A percentile compares a stretch with the other conserved stretches of the same genome.
Evolutionary conservation across 768 basidiomycete species (phyloP).

Genomic region (Guyanaporus albipodus): DNA sequence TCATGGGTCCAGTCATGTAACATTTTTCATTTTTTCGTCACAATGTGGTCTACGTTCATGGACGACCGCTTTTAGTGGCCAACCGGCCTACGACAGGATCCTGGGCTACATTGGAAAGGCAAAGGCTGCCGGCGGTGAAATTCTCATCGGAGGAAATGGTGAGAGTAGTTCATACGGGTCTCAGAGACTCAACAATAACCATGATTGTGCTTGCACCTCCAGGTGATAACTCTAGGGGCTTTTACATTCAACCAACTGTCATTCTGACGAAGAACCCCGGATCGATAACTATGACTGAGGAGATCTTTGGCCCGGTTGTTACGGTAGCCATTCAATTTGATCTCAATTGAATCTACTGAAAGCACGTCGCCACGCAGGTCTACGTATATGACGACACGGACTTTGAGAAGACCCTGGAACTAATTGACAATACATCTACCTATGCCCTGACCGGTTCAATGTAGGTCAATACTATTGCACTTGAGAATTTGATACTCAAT

Average conservation of each 20-base stretch:
- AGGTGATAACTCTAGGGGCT: conserved; percentile 90
- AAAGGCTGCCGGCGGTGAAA: conserved; percentile 83
- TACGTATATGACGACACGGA: conserved; percentile 87
- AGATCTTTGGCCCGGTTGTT: conserved; percentile 95
- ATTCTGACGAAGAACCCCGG: conserved; percentile 90
- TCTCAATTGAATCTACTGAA: not conserved
- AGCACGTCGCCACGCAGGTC: conserved; percentile 41
- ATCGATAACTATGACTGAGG: conserved; percentile 86
- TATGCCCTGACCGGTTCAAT: conserved; percentile 96
- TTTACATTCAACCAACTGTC: conserved; percentile 91
- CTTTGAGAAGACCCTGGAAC: conserved; percentile 79
- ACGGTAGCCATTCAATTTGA: conserved; percentile 50
- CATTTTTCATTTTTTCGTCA: conserved; percentile 10
- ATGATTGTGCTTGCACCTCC: conserved; percentile 1
- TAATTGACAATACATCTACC: conserved; percentile 80
- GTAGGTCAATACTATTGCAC: conserved; percentile 41
- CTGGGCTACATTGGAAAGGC: conserved; percentile 80
- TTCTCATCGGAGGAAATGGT: conserved; percentile 84
- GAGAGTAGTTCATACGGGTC: conserved; percentile 10
- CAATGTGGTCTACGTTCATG: not conserved
- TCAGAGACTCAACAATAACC: not conserved
- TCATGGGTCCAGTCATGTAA: conserved; percentile 96
- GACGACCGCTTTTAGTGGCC: conserved; percentile 46
- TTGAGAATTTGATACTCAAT: conserved; percentile 8
- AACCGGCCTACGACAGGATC: conserved; percentile 87